These are phyloP conservation scores for Aspergillus sclerotiicarbonarius DNA, from an alignment of 495 filamentous ascomycete genomes.

Conservation along the genomic window DNA sequence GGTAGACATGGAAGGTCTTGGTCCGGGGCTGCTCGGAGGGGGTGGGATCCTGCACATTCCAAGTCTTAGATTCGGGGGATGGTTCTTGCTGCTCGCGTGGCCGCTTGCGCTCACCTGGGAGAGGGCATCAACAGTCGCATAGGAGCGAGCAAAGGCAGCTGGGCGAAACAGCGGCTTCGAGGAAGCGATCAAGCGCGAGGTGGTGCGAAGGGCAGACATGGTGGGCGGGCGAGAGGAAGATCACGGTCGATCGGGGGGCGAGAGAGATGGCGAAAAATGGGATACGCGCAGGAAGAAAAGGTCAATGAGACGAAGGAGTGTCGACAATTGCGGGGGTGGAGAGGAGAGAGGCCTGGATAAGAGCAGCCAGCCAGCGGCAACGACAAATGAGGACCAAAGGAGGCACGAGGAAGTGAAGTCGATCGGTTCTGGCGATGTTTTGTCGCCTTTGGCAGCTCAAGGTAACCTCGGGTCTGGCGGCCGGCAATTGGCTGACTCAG, in stretches of 20 bases:
- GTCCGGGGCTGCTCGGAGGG: slow-evolving; percentile 57
- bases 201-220: slow-evolving; percentile 80
- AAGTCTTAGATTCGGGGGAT: slow-evolving; percentile 50
- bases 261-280: slow-evolving; percentile 10
- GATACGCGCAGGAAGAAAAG: slow-evolving; percentile 2
- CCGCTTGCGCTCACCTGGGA: slow-evolving; percentile 33
- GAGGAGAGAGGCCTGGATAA: slow-evolving; percentile 13
- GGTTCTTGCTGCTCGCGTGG: slow-evolving; percentile 27
- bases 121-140: slow-evolving; percentile 52
- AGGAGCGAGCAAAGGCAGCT: slow-evolving; percentile 44
- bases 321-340: slow-evolving; percentile 4
- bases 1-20: slow-evolving; percentile 98
- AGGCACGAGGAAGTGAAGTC: slow-evolving; percentile 31
- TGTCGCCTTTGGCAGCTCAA: slow-evolving; percentile 22
- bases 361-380: slow-evolving; percentile 23
- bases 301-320: slow-evolving; percentile 8
- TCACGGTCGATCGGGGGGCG: slow-evolving; percentile 8
- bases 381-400: slow-evolving; percentile 16
- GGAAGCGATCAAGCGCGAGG: slow-evolving; percentile 62
- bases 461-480: slow-evolving; percentile 47
- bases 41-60: slow-evolving; percentile 54
- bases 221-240: slow-evolving; percentile 21
- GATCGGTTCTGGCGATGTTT: slow-evolving; percentile 24
- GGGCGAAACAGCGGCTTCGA: slow-evolving; percentile 53
- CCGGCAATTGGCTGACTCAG: slow-evolving; percentile 39